phyloP scores from a whole-genome alignment of 306 rosid genomes.

The Benincasa hispida region DNA sequence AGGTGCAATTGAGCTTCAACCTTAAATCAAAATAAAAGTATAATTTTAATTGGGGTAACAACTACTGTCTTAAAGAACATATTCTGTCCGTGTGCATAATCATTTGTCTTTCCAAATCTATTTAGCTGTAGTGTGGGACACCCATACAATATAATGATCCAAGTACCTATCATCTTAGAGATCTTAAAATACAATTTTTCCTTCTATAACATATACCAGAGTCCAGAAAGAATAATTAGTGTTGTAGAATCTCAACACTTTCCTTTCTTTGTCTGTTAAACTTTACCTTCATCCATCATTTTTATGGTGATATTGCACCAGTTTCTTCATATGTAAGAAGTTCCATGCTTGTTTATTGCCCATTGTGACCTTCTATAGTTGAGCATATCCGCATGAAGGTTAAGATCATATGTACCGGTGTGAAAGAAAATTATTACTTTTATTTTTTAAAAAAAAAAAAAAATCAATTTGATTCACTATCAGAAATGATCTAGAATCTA shows the following conservation, averaged over 20 bases:
- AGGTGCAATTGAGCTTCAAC: conserved; percentile 5
- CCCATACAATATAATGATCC: background rate
- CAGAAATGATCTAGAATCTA: background rate
- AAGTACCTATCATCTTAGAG: background rate
- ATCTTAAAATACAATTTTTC: background rate
- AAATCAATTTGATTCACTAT: background rate
- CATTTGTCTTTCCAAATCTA: background rate
- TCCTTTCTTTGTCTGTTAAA: background rate
- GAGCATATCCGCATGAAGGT: background rate
- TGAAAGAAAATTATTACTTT: background rate
- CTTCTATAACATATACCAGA: background rate
- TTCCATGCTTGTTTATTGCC: background rate
- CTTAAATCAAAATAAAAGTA: conserved; percentile 5
- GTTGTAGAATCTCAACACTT: background rate
- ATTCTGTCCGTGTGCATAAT: background rate
- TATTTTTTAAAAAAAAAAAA: too few species aligned
- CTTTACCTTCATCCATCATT: background rate
- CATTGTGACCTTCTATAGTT: background rate
- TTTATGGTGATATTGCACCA: background rate
- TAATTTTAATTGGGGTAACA: background rate
- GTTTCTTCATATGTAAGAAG: background rate
- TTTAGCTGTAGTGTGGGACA: background rate
- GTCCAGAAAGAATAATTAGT: background rate
- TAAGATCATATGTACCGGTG: background rate
- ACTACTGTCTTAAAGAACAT: background rate